These are phyloP conservation scores for Fraxinus dipetala DNA, from an alignment of 305 asterid species.

Conservation along the genomic window DNA sequence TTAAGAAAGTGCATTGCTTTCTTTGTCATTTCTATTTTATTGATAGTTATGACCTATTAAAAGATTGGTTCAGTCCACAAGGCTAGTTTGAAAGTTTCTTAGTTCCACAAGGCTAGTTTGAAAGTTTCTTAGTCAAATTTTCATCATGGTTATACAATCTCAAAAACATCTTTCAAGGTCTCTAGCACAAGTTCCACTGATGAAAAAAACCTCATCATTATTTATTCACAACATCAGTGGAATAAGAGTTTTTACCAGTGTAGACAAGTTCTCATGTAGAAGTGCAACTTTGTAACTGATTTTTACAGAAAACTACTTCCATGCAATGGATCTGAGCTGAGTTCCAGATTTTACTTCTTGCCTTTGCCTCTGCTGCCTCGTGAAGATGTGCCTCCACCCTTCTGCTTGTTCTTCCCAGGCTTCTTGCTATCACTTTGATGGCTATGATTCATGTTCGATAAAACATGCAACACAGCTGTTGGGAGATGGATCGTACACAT, in stretches of 20 bases:
- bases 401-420: slow-evolving; percentile 69
- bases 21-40: too few species aligned
- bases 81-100: neutral
- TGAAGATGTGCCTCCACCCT: slow-evolving; percentile 57
- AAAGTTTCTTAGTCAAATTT: neutral
- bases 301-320: slow-evolving; percentile 62
- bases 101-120: too few species aligned
- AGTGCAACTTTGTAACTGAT: slow-evolving; percentile 43
- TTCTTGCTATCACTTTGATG: slow-evolving; percentile 50
- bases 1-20: too few species aligned
- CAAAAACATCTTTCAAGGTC: neutral
- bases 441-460: slow-evolving; percentile 47
- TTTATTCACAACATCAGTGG: slow-evolving; percentile 32
- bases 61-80: neutral
- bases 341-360: slow-evolving; percentile 52
- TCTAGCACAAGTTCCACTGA: neutral
- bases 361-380: slow-evolving; percentile 44
- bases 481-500: slow-evolving; percentile 89
- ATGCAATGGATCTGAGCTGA: slow-evolving; percentile 47
- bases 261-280: slow-evolving; percentile 38
- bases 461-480: slow-evolving; percentile 71
- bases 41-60: too few species aligned
- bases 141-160: neutral
- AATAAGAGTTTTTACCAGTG: neutral
- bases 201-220: slow-evolving; percentile 17